Conservation (phyloP, 345 rosid genomes). For the Lepidium aucheri region DNA sequence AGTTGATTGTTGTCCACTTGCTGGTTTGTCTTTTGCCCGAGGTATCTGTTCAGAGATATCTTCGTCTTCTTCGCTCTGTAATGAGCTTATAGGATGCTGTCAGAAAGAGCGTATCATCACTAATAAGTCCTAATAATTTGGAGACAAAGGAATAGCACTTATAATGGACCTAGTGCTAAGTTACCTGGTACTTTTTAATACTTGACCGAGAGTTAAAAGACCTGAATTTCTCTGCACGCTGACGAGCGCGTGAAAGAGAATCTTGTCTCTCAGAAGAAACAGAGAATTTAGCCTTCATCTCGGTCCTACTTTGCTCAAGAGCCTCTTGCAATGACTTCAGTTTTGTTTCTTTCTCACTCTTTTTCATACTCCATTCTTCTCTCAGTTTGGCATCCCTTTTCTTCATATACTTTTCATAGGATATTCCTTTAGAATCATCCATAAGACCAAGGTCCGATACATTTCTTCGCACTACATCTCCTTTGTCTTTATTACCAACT, state of each 20-base stretch:
- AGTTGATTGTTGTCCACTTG: constrained; percentile 30
- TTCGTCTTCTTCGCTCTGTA: constrained; percentile 67
- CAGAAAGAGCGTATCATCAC: constrained; percentile 32
- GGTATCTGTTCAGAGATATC: constrained; percentile 29
- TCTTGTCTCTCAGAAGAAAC: constrained; percentile 33
- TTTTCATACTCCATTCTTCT: constrained; percentile 66
- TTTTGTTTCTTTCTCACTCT: constrained; percentile 41
- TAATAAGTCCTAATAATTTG: neutral
- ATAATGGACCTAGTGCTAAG: neutral
- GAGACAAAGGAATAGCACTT: neutral
- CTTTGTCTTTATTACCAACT: constrained; percentile 23
- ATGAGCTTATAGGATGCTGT: constrained; percentile 53
- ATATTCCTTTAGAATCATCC: constrained; percentile 71
- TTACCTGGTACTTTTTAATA: constrained; percentile 68
- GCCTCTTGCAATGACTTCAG: constrained; percentile 71
- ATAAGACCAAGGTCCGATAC: constrained; percentile 43
- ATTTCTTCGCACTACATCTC: constrained; percentile 37
- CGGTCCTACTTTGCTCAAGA: constrained; percentile 64
- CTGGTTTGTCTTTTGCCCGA: constrained; percentile 36
- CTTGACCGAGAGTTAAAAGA: constrained; percentile 42
- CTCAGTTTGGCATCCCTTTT: constrained; percentile 84
- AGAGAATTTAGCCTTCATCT: constrained; percentile 67
- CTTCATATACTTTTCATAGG: constrained; percentile 62
- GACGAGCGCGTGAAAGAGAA: constrained; percentile 32
- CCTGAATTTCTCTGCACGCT: constrained; percentile 54